Percentiles rank a stretch among this genome's conserved stretches.
Evolutionary conservation across 805 yeast genomes (phyloP).

Genomic region (Candida ulmi): DNA sequence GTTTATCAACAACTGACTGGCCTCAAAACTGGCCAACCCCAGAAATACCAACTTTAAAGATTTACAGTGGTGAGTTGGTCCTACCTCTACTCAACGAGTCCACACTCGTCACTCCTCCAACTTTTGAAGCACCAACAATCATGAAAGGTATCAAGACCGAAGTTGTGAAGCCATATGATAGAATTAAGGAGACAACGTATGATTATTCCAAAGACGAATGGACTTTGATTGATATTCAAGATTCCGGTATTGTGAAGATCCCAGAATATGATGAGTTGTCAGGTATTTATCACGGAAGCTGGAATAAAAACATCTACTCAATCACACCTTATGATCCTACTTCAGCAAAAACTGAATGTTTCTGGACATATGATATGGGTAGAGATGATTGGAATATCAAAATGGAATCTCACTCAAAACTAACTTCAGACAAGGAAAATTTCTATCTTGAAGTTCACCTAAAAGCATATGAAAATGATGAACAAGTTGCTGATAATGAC

Average conservation of each 20-base stretch:
- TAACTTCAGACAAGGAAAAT: constrained; percentile 27
- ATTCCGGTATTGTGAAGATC: constrained; percentile 28
- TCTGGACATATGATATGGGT: constrained; percentile 37
- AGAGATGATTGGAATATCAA: constrained; percentile 34
- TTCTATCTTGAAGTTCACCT: constrained; percentile 28
- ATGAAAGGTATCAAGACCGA: constrained; percentile 22
- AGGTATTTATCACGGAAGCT: constrained; percentile 35
- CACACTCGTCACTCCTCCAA: constrained; percentile 15
- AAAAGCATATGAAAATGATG: constrained; percentile 30
- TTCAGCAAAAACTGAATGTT: constrained; percentile 32
- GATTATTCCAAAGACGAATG: constrained; percentile 18
- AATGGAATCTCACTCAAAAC: constrained; percentile 25
- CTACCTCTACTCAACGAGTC: constrained; percentile 25
- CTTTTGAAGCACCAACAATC: constrained; percentile 27
- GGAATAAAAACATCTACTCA: constrained; percentile 34
- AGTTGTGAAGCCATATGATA: constrained; percentile 20
- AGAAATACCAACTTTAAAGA: constrained; percentile 32
- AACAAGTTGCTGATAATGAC: no score
- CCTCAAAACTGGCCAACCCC: constrained; percentile 43
- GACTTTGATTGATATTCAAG: constrained; percentile 23
- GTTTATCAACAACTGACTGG: constrained; percentile 42
- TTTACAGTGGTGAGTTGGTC: constrained; percentile 26
- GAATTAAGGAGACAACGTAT: constrained; percentile 14
- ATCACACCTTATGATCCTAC: constrained; percentile 33
- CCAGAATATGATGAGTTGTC: constrained; percentile 27